Conservation (phyloP, 2,329 filamentous ascomycete genomes). For the Beauveria sp. region DNA sequence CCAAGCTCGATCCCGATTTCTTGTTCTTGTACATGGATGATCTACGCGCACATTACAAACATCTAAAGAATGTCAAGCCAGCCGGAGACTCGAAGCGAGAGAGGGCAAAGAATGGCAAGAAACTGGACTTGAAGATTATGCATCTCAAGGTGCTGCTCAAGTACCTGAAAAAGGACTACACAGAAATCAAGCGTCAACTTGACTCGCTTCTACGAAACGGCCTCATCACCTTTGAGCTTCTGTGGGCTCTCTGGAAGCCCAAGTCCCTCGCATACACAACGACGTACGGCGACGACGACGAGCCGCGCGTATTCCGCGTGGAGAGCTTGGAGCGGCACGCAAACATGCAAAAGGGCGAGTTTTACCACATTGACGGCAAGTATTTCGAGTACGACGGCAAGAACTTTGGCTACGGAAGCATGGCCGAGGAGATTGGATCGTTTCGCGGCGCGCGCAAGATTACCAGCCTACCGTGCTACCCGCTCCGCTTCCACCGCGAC, state of each 20-base stretch:
- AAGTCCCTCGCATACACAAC: constrained; percentile 71
- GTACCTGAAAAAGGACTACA: constrained; percentile 77
- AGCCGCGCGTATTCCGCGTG: constrained; percentile 76
- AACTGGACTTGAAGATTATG: constrained; percentile 48
- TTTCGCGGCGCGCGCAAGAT: constrained; percentile 83
- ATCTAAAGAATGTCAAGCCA: constrained; percentile 51
- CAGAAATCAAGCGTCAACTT: constrained; percentile 66
- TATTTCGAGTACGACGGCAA: constrained; percentile 90
- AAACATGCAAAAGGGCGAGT: constrained; percentile 63
- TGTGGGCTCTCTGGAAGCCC: constrained; percentile 87
- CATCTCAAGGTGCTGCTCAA: constrained; percentile 66
- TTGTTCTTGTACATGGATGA: constrained; percentile 72
- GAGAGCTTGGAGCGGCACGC: constrained; percentile 65
- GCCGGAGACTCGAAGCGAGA: constrained; percentile 43
- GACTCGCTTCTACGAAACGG: constrained; percentile 74
- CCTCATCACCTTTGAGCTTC: constrained; percentile 78
- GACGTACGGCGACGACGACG: constrained; percentile 68
- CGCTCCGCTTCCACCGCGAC: constrained; percentile 72
- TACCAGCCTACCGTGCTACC: constrained; percentile 67
- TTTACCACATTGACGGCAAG: constrained; percentile 67
- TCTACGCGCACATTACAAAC: constrained; percentile 55
- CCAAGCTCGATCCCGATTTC: constrained; percentile 63
- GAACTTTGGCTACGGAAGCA: constrained; percentile 66
- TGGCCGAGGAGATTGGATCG: constrained; percentile 59
- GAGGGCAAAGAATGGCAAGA: constrained; percentile 53